A percentile compares a stretch with the other conserved stretches of the same genome.
phyloP scores from a whole-genome alignment of 148 eudicot genomes.

The Oxyria digyna region DNA sequence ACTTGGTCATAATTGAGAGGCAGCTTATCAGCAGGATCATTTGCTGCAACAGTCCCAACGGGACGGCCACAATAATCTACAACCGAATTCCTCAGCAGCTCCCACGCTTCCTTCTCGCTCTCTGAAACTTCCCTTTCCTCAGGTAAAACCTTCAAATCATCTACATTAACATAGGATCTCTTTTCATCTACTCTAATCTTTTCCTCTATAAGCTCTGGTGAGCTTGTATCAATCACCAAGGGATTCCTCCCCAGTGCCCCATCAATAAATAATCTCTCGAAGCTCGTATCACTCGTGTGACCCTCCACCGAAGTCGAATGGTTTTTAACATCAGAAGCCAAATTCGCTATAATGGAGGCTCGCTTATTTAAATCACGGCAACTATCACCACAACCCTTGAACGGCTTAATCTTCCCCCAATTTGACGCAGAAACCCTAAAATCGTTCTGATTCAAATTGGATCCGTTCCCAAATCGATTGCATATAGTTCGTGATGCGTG shows the following conservation, averaged over 20 bases:
- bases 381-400: slow-evolving; percentile 16
- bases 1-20: slow-evolving; percentile 75
- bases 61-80: slow-evolving; percentile 72
- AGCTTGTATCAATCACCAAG: slow-evolving; percentile 24
- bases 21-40: slow-evolving; percentile 46
- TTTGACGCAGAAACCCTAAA: slow-evolving; percentile 45
- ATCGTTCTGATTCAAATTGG: slow-evolving; percentile 25
- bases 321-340: slow-evolving; percentile 51
- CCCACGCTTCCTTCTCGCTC: slow-evolving; percentile 77
- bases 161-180: slow-evolving; percentile 3
- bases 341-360: slow-evolving; percentile 24
- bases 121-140: slow-evolving; percentile 27
- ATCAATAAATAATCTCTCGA: slow-evolving; percentile 43
- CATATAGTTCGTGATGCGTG: slow-evolving; percentile 23
- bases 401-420: slow-evolving; percentile 31
- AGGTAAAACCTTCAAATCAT: slow-evolving; percentile 16
- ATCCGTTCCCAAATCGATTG: slow-evolving; percentile 22
- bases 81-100: slow-evolving; percentile 47
- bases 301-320: slow-evolving; percentile 46
- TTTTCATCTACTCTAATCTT: slow-evolving; percentile 9
- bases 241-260: slow-evolving; percentile 55
- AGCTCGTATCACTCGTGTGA: slow-evolving; percentile 36
- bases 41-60: slow-evolving; percentile 81
- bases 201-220: slow-evolving; percentile 4
- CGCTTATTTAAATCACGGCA: slow-evolving; percentile 16